phyloP scores from a whole-genome alignment of 345 rosid genomes.

The Hibiscus syriacus region DNA sequence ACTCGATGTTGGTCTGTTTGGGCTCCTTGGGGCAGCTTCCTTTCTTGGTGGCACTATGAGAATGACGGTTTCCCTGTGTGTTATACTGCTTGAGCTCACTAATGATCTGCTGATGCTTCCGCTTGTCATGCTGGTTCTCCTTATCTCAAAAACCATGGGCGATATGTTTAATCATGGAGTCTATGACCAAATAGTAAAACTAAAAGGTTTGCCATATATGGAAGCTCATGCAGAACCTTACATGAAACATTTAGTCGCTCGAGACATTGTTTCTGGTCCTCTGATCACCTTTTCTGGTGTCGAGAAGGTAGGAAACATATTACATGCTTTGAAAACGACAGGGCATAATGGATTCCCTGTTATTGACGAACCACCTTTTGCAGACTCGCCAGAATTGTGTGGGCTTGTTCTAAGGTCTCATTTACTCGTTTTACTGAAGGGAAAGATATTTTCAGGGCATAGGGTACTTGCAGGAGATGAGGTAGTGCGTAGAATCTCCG shows the following conservation, averaged over 20 bases:
- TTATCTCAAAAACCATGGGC: slow-evolving; percentile 57
- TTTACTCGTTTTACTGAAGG: slow-evolving; percentile 53
- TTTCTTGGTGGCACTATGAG: slow-evolving; percentile 75
- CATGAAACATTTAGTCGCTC: slow-evolving; percentile 57
- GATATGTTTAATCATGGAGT: slow-evolving; percentile 60
- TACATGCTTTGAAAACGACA: slow-evolving; percentile 37
- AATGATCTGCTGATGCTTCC: slow-evolving; percentile 57
- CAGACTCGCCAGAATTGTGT: slow-evolving; percentile 44
- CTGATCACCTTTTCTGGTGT: slow-evolving; percentile 46
- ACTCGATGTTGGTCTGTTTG: slow-evolving; percentile 54
- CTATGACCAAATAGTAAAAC: slow-evolving; percentile 50
- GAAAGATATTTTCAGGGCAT: slow-evolving; percentile 28
- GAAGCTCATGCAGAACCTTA: slow-evolving; percentile 73
- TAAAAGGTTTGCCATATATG: slow-evolving; percentile 60
- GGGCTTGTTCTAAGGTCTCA: slow-evolving; percentile 62
- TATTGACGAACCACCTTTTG: slow-evolving; percentile 52
- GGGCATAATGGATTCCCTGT: slow-evolving; percentile 66
- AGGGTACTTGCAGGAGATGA: neutral
- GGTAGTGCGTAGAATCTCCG: neutral
- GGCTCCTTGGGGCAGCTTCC: slow-evolving; percentile 67
- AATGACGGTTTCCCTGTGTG: slow-evolving; percentile 66
- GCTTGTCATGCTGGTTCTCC: slow-evolving; percentile 58
- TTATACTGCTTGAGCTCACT: slow-evolving; percentile 63
- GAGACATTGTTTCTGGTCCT: slow-evolving; percentile 52
- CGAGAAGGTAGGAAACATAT: slow-evolving; percentile 47